These are phyloP conservation scores for Capsicum chinense DNA, from an alignment of 257 asterid species.

Conservation along the genomic window DNA sequence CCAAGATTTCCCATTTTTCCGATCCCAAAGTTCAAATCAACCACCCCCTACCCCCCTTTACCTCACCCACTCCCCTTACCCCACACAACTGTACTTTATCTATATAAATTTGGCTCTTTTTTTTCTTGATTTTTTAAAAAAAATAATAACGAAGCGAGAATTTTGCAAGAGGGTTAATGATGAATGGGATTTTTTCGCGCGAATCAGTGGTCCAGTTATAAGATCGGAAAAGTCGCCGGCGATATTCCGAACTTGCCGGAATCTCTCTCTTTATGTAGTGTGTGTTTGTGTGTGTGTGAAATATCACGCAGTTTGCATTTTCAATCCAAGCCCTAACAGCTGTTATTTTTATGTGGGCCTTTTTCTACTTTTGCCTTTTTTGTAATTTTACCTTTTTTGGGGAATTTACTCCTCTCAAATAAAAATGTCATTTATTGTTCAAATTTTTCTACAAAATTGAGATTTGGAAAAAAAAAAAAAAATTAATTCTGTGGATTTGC, in stretches of 20 bases:
- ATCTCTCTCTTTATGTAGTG: slow-evolving; percentile 30
- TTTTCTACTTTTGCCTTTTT: neutral
- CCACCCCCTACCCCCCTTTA: slow-evolving; percentile 1
- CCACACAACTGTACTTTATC: slow-evolving; percentile 41
- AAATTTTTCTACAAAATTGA: neutral
- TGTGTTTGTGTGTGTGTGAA: slow-evolving; percentile 15
- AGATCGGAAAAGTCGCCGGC: slow-evolving; percentile 69
- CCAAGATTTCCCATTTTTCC: slow-evolving; percentile 39
- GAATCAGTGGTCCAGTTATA: slow-evolving; percentile 46
- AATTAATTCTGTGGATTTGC: neutral
- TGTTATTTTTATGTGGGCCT: slow-evolving; percentile 30
- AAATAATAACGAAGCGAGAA: slow-evolving; percentile 34
- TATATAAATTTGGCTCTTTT: slow-evolving; percentile 23
- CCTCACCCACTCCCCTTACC: slow-evolving; percentile 28
- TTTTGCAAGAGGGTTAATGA: slow-evolving; percentile 25
- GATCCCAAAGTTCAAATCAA: slow-evolving; percentile 55
- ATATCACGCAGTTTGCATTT: slow-evolving; percentile 29
- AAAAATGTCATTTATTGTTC: neutral
- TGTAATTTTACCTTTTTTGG: neutral
- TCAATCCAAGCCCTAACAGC: slow-evolving; percentile 36
- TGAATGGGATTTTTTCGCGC: slow-evolving; percentile 40
- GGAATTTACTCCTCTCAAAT: neutral
- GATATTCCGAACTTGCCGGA: slow-evolving; percentile 69
- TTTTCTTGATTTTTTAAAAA: slow-evolving; percentile 16
- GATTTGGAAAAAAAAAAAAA: neutral